Conservation (phyloP, 2,329 filamentous ascomycete species). For the Calonectria ilicicola region DNA sequence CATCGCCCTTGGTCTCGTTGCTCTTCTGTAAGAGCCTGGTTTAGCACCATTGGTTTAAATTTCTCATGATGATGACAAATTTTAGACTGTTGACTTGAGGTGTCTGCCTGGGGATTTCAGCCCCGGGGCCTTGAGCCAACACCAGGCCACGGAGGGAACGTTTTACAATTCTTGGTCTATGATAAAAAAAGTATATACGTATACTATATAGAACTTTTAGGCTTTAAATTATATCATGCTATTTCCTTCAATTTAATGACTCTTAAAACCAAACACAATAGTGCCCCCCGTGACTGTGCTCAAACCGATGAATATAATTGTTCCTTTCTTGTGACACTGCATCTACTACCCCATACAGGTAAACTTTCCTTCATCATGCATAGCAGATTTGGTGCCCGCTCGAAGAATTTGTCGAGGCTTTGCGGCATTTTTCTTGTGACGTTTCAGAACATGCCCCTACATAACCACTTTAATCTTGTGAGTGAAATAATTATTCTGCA, state of each 20-base stretch:
- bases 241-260: constrained; percentile 1
- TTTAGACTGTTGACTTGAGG: not conserved
- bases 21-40: constrained; percentile 62
- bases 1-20: constrained; percentile 69
- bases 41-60: not conserved
- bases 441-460: not conserved
- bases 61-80: not conserved
- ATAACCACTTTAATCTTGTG: not conserved
- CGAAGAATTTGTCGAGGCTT: not conserved
- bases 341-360: not conserved
- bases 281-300: not conserved
- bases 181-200: not conserved
- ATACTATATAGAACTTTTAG: not conserved
- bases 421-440: not conserved
- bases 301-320: not conserved
- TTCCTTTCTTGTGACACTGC: not conserved
- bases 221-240: not conserved
- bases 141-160: not conserved
- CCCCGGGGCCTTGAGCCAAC: not conserved
- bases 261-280: not conserved
- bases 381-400: not conserved
- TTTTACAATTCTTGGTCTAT: constrained; percentile 8
- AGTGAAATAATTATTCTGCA: no score
- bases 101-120: not conserved
- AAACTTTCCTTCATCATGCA: not conserved